phyloP scores from a whole-genome alignment of 805 yeast genomes.

The Candida vartiovaarae region DNA sequence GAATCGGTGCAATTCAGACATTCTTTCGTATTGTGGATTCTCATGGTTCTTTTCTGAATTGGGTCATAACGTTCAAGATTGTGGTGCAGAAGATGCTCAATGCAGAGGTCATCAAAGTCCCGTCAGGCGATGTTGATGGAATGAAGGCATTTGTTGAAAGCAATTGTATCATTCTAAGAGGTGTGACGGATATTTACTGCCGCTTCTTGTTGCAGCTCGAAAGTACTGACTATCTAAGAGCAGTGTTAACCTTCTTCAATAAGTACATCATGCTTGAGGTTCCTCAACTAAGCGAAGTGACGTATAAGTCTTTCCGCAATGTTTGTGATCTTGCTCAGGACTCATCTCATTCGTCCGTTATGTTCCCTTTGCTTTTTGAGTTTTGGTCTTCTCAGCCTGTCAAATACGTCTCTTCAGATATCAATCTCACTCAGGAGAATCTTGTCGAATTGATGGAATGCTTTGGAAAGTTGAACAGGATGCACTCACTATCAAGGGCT shows the following conservation, averaged over 20 bases:
- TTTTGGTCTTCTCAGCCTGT: slow-evolving; percentile 45
- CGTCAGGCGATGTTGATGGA: slow-evolving; percentile 21
- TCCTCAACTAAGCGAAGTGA: slow-evolving; percentile 45
- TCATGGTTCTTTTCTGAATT: slow-evolving; percentile 52
- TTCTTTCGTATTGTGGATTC: slow-evolving; percentile 76
- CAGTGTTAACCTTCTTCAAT: slow-evolving; percentile 43
- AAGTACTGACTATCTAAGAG: slow-evolving; percentile 43
- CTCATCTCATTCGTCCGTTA: slow-evolving; percentile 23
- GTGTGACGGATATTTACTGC: slow-evolving; percentile 55
- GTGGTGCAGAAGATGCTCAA: slow-evolving; percentile 51
- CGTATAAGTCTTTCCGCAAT: slow-evolving; percentile 48
- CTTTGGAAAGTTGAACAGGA: slow-evolving; percentile 41
- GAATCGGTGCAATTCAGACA: slow-evolving; percentile 87
- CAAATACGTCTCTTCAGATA: slow-evolving; percentile 34
- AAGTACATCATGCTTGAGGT: slow-evolving; percentile 35
- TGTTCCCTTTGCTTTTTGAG: slow-evolving; percentile 35
- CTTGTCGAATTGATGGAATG: slow-evolving; percentile 47
- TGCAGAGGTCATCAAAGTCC: slow-evolving; percentile 10
- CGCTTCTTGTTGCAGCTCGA: slow-evolving; percentile 39
- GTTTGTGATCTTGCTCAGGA: slow-evolving; percentile 32
- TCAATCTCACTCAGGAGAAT: slow-evolving; percentile 49
- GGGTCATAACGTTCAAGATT: slow-evolving; percentile 61
- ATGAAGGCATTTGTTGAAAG: slow-evolving; percentile 53
- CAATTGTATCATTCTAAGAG: slow-evolving; percentile 51
- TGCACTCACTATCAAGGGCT: slow-evolving; percentile 26